phyloP scores from a whole-genome alignment of 306 rosid genomes.

The Cucurbita moschata region DNA sequence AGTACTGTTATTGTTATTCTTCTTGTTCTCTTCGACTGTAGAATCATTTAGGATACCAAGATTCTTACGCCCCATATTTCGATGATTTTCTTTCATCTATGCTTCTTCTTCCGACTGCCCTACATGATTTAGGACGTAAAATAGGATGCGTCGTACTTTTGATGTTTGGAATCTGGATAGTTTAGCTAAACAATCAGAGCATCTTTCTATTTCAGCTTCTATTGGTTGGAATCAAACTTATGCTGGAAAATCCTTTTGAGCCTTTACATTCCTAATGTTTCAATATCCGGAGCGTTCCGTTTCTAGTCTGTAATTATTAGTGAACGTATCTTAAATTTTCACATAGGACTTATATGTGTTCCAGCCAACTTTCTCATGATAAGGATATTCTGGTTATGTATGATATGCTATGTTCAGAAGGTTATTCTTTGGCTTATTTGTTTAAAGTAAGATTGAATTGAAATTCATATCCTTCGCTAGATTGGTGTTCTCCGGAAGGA shows the following conservation, averaged over 20 bases:
- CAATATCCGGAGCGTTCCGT: neutral
- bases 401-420: neutral
- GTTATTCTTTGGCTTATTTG: neutral
- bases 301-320: neutral
- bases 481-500: slow-evolving; percentile 66
- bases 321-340: neutral
- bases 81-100: neutral
- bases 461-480: slow-evolving; percentile 32
- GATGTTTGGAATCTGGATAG: neutral
- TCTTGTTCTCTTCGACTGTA: neutral
- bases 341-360: neutral
- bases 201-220: neutral
- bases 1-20: neutral
- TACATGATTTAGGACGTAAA: neutral
- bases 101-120: neutral
- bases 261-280: neutral
- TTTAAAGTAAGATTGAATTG: slow-evolving; percentile 3
- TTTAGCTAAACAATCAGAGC: neutral
- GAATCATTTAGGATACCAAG: neutral
- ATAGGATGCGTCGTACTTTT: neutral
- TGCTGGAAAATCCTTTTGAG: neutral
- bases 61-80: neutral
- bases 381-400: neutral
- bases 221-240: neutral
- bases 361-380: neutral